These are phyloP conservation scores for Pseudogymnoascus sp. DNA, from an alignment of 2,329 filamentous ascomycete species.

Conservation along the genomic window DNA sequence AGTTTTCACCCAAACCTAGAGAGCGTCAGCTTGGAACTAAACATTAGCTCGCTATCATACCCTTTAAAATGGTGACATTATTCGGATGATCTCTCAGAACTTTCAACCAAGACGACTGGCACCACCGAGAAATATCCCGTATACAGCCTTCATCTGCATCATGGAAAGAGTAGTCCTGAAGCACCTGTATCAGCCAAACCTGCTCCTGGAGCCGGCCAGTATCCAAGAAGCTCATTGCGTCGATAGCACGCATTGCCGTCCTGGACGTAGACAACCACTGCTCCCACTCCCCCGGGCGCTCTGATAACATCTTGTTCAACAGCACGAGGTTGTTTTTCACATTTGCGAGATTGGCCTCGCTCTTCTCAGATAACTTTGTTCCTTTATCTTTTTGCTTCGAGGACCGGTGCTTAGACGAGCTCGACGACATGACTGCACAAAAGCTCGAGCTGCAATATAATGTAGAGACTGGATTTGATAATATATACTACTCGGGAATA, in stretches of 20 bases:
- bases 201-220: constrained; percentile 31
- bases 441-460: neutral
- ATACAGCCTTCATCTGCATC: constrained; percentile 40
- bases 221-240: constrained; percentile 33
- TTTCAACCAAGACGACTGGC: constrained; percentile 39
- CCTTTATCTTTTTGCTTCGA: neutral
- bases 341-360: neutral
- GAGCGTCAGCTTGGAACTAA: constrained; percentile 6
- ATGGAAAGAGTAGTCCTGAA: constrained; percentile 43
- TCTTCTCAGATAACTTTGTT: neutral
- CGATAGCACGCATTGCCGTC: constrained; percentile 33
- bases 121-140: constrained; percentile 41
- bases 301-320: constrained; percentile 16
- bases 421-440: neutral
- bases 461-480: neutral
- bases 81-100: constrained; percentile 38
- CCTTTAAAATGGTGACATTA: constrained; percentile 35
- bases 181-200: constrained; percentile 34
- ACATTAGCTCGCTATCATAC: constrained; percentile 27
- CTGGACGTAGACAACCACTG: constrained; percentile 32
- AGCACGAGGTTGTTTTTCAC: constrained; percentile 1
- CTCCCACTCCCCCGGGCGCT: constrained; percentile 24
- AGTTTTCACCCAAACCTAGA: constrained; percentile 41
- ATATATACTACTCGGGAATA: neutral
- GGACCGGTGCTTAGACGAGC: neutral